Percentiles rank a stretch among this genome's conserved stretches.
Evolutionary conservation across 169 alveolate species (phyloP).

Genomic region (Cryptosporidium andersoni): DNA sequence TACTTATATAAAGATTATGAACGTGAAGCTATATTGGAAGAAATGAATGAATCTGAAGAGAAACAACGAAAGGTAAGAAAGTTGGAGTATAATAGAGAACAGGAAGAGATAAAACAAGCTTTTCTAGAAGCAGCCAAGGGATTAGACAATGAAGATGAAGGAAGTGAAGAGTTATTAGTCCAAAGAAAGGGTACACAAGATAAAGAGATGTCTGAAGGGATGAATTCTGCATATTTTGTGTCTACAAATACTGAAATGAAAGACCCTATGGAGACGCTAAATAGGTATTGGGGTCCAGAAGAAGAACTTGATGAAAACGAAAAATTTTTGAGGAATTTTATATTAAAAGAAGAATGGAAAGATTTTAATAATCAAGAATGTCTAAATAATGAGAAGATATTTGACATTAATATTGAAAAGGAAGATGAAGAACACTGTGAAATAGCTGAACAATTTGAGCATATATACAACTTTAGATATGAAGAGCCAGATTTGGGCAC

Average conservation of each 20-base stretch:
- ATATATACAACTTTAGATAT: conserved; percentile 84
- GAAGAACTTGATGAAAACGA: conserved; percentile 79
- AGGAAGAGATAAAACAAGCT: conserved; percentile 58
- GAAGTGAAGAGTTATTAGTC: conserved; percentile 22
- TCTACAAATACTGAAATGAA: conserved; percentile 20
- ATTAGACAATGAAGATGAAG: conserved; percentile 26
- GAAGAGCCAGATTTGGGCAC: conserved; percentile 78
- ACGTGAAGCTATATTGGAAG: conserved; percentile 34
- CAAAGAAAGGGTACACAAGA: conserved; percentile 40
- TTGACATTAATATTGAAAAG: conserved; percentile 72
- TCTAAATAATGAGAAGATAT: conserved; percentile 39
- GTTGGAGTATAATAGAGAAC: conserved; percentile 61
- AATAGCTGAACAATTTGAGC: conserved; percentile 82
- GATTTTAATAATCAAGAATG: conserved; percentile 72
- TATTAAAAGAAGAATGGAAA: conserved; percentile 84
- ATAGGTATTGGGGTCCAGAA: conserved; percentile 74
- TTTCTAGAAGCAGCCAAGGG: conserved; percentile 69
- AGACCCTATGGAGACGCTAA: conserved; percentile 60
- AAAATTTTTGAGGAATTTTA: conserved; percentile 83
- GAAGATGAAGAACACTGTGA: conserved; percentile 84
- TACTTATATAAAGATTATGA: conserved; percentile 69
- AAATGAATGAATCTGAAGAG: conserved; percentile 12
- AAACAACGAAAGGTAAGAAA: conserved; percentile 2
- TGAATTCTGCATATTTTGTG: conserved; percentile 53
- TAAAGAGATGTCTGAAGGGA: conserved; percentile 61